Percentiles rank a stretch among this genome's conserved stretches.
These are phyloP conservation scores for Aspergillus funiculosus DNA, from an alignment of 495 filamentous ascomycete genomes.

Conservation along the genomic window DNA sequence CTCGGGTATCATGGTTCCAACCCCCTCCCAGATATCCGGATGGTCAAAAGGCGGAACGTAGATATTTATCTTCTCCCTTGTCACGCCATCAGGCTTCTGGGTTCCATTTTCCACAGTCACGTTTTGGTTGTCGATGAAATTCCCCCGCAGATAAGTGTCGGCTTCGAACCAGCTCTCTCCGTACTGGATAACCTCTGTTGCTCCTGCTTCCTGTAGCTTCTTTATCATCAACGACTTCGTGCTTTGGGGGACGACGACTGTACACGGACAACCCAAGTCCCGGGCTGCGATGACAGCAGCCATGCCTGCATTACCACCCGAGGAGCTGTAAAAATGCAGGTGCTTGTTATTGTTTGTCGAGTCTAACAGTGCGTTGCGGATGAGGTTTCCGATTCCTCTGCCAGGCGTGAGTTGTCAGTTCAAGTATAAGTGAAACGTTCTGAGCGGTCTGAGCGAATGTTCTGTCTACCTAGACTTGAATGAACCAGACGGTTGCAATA, in stretches of 20 bases:
- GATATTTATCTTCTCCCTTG: slow-evolving; percentile 53
- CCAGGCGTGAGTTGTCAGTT: not conserved
- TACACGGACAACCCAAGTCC: slow-evolving; percentile 55
- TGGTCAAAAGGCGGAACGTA: slow-evolving; percentile 77
- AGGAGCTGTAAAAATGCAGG: slow-evolving; percentile 77
- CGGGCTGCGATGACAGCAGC: slow-evolving; percentile 75
- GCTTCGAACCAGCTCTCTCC: slow-evolving; percentile 76
- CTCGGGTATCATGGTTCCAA: slow-evolving; percentile 65
- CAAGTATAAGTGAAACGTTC: not conserved
- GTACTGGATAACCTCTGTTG: slow-evolving; percentile 59
- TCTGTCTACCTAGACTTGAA: slow-evolving; percentile 92
- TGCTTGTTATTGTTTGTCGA: slow-evolving; percentile 26
- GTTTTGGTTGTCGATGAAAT: slow-evolving; percentile 42
- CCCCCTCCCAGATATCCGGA: slow-evolving; percentile 70
- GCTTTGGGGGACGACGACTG: slow-evolving; percentile 68
- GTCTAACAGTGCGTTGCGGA: slow-evolving; percentile 46
- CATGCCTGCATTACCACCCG: slow-evolving; percentile 85
- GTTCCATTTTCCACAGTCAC: no score
- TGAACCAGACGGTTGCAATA: slow-evolving; percentile 80
- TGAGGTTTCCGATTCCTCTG: slow-evolving; percentile 72
- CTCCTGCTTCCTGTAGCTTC: slow-evolving; percentile 63
- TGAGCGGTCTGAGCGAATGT: no score
- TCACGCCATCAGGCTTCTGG: slow-evolving; percentile 27
- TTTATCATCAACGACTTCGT: slow-evolving; percentile 62
- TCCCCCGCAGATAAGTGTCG: slow-evolving; percentile 59